phyloP scores from a whole-genome alignment of 306 rosid species.

The Datisca glomerata region DNA sequence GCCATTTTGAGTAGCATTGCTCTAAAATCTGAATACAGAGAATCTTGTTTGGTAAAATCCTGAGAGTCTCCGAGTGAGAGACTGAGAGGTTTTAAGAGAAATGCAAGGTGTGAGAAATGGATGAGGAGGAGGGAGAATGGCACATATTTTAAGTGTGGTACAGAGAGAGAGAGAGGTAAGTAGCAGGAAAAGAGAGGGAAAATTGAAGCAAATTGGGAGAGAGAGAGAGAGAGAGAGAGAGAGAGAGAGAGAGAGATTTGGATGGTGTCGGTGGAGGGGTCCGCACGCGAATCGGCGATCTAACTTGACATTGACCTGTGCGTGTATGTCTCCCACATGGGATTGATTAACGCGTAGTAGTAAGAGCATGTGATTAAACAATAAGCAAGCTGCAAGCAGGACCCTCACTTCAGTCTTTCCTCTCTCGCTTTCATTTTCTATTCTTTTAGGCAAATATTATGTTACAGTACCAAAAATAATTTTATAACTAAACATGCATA shows the following conservation, averaged over 20 bases:
- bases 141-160: conserved; percentile 45
- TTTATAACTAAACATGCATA: no score
- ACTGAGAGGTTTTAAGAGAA: conserved; percentile 1
- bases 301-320: neutral
- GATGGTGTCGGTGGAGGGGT: conserved; percentile 11
- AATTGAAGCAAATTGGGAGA: neutral
- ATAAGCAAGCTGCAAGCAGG: no score
- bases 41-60: no score
- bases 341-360: no score
- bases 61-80: no score
- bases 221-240: neutral
- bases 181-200: conserved; percentile 24
- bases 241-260: neutral
- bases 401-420: no score
- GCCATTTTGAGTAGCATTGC: conserved; percentile 38
- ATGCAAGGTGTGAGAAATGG: conserved; percentile 3
- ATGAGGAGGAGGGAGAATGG: conserved; percentile 14
- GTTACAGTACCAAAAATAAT: no score
- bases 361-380: no score
- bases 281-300: no score
- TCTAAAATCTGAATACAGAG: neutral
- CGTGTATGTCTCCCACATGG: conserved; percentile 7
- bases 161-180: conserved; percentile 14
- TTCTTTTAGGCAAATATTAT: no score
- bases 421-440: no score